Conservation (phyloP, 2,329 filamentous ascomycete species). For the Penicillium sp. region DNA sequence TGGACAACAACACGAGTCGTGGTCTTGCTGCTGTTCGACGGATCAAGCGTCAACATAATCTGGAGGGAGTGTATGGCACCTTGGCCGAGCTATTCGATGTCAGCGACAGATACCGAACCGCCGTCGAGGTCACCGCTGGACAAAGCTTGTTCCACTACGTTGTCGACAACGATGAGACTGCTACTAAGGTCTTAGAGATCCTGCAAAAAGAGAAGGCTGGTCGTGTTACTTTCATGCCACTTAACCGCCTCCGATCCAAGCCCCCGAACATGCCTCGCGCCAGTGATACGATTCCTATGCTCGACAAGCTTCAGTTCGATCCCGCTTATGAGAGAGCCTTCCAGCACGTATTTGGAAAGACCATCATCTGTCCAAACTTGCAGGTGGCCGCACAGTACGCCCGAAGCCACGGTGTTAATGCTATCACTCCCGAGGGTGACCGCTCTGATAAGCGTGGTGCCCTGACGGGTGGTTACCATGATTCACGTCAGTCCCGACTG, state of each 20-base stretch:
- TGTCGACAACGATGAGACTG: constrained; percentile 87
- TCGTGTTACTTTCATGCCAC: constrained; percentile 90
- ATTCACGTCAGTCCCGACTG: constrained; percentile 81
- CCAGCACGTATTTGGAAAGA: constrained; percentile 92
- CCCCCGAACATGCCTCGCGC: constrained; percentile 78
- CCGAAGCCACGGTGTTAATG: constrained; percentile 85
- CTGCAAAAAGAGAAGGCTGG: constrained; percentile 79
- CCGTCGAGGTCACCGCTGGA: constrained; percentile 90
- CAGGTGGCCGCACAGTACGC: constrained; percentile 88
- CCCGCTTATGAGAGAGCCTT: constrained; percentile 79
- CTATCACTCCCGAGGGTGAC: constrained; percentile 93
- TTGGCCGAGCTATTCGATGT: constrained; percentile 91
- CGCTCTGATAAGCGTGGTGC: constrained; percentile 93
- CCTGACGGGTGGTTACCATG: constrained; percentile 91
- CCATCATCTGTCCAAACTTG: constrained; percentile 89
- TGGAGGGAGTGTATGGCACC: constrained; percentile 88
- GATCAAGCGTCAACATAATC: constrained; percentile 74
- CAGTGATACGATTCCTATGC: constrained; percentile 81
- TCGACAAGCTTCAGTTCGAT: constrained; percentile 83
- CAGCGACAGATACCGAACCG: constrained; percentile 78
- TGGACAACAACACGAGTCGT: constrained; percentile 84
- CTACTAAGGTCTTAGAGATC: constrained; percentile 75
- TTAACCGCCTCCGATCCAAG: constrained; percentile 75
- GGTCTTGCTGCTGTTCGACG: constrained; percentile 85
- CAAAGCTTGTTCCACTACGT: constrained; percentile 94